Percentiles rank a stretch among this genome's conserved stretches.
phyloP scores from a whole-genome alignment of 805 yeast species.

The Metschnikowia baotianmanensis region DNA sequence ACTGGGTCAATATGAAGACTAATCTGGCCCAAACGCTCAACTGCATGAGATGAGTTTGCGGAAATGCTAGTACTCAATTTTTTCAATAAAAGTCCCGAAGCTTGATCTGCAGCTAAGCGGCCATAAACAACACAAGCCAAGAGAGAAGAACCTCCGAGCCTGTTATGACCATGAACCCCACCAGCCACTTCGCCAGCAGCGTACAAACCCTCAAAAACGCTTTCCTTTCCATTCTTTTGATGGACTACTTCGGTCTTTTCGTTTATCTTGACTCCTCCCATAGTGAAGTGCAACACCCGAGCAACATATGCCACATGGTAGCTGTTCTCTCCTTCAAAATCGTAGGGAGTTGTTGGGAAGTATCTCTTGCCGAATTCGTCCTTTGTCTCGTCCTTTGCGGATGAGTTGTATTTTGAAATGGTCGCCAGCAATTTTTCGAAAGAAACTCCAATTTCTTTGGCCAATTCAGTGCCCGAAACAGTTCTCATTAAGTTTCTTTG shows the following conservation, averaged over 20 bases:
- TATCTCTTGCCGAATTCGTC: slow-evolving; percentile 47
- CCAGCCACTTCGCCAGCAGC: slow-evolving; percentile 48
- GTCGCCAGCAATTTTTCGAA: slow-evolving; percentile 28
- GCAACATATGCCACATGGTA: slow-evolving; percentile 55
- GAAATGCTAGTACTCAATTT: slow-evolving; percentile 6
- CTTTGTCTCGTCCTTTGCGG: slow-evolving; percentile 37
- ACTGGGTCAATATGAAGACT: slow-evolving; percentile 27
- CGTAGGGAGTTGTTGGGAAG: slow-evolving; percentile 49
- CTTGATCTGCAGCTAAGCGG: slow-evolving; percentile 42
- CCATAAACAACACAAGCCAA: slow-evolving; percentile 47
- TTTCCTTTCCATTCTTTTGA: slow-evolving; percentile 23
- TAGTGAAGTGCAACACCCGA: slow-evolving; percentile 62
- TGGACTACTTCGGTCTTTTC: slow-evolving; percentile 40
- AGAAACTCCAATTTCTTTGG: slow-evolving; percentile 37
- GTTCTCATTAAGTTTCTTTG: slow-evolving; percentile 54
- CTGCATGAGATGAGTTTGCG: slow-evolving; percentile 3
- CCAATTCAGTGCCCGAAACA: slow-evolving; percentile 43
- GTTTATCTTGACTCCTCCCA: slow-evolving; percentile 67
- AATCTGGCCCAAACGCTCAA: slow-evolving; percentile 19
- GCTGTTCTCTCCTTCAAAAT: slow-evolving; percentile 27
- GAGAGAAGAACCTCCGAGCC: slow-evolving; percentile 43
- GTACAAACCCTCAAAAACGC: slow-evolving; percentile 35
- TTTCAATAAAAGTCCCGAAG: slow-evolving; percentile 28
- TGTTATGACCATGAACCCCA: slow-evolving; percentile 46
- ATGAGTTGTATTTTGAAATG: slow-evolving; percentile 40